A percentile compares a stretch with the other conserved stretches of the same genome.
phyloP scores from a whole-genome alignment of 768 basidiomycete species.

The Suillus cothurnatus region DNA sequence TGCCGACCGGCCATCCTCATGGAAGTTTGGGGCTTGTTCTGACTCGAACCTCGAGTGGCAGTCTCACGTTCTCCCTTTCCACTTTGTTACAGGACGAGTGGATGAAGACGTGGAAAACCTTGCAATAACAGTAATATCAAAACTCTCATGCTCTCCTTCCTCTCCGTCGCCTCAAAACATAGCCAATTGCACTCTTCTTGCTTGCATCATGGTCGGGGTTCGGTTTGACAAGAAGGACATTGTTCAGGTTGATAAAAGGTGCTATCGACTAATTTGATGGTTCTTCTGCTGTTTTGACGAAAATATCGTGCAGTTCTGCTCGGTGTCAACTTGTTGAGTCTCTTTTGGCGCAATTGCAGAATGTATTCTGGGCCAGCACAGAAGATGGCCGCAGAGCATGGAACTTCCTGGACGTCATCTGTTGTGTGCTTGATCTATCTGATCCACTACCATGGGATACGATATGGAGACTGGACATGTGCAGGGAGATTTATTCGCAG shows the following conservation, averaged over 20 bases:
- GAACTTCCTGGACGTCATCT: not conserved
- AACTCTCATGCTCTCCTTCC: not conserved
- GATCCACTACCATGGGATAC: too few relatives aligned
- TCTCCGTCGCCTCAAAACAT: not conserved
- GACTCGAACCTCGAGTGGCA: not conserved
- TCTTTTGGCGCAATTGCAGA: not conserved
- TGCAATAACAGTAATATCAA: not conserved
- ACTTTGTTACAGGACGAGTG: not conserved
- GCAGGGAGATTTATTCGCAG: too few relatives aligned
- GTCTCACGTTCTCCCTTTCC: not conserved
- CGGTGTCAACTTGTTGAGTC: too few relatives aligned
- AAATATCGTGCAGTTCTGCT: too few relatives aligned
- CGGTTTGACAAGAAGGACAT: too few relatives aligned
- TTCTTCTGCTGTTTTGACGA: too few relatives aligned
- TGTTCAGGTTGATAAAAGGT: too few relatives aligned
- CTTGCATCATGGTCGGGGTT: too few relatives aligned
- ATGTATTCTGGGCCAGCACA: not conserved
- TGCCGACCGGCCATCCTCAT: too few relatives aligned
- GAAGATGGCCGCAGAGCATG: too few relatives aligned
- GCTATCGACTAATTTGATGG: too few relatives aligned
- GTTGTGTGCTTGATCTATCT: not conserved
- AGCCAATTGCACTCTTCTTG: too few relatives aligned
- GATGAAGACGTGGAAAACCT: not conserved
- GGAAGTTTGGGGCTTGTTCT: not conserved
- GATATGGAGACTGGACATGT: not conserved